phyloP scores from a whole-genome alignment of 1,139 yeast genomes.

The Debaryomyces coudertii region DNA sequence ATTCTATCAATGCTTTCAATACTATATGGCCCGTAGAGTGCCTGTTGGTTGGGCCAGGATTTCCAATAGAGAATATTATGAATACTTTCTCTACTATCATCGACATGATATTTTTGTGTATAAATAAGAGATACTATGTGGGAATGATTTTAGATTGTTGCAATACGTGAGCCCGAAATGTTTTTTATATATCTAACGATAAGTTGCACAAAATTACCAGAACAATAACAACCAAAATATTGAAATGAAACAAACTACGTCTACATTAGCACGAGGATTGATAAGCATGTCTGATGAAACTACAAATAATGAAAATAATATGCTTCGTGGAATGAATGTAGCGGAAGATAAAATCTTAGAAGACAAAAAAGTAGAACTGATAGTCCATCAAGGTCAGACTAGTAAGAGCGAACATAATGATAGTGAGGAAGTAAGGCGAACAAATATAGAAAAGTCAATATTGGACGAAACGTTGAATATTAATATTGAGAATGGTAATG shows the following conservation, averaged over 20 bases:
- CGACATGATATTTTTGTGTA: not conserved
- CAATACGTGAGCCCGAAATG: not conserved
- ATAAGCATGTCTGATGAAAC: not conserved
- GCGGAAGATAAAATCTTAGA: not conserved
- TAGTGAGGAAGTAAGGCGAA: not conserved
- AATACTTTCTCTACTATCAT: constrained; percentile 12
- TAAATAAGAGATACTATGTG: not conserved
- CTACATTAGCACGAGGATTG: not conserved
- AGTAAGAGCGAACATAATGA: not conserved
- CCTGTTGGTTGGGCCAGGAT: constrained; percentile 44
- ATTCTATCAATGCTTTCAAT: constrained; percentile 31
- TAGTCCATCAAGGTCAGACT: not conserved
- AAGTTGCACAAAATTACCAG: constrained; percentile 2
- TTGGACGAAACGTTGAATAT: not conserved
- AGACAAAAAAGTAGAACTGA: not conserved
- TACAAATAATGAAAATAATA: not conserved
- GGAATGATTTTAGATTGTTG: not conserved
- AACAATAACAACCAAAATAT: constrained; percentile 1
- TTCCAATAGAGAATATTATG: constrained; percentile 45
- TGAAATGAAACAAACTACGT: not conserved
- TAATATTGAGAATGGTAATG: constrained; percentile 1
- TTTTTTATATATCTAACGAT: too few relatives aligned
- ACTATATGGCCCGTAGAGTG: constrained; percentile 47
- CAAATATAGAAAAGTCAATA: not conserved
- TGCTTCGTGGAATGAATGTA: not conserved